phyloP scores from a whole-genome alignment of 345 rosid species.

The Eucalyptus curtisii region DNA sequence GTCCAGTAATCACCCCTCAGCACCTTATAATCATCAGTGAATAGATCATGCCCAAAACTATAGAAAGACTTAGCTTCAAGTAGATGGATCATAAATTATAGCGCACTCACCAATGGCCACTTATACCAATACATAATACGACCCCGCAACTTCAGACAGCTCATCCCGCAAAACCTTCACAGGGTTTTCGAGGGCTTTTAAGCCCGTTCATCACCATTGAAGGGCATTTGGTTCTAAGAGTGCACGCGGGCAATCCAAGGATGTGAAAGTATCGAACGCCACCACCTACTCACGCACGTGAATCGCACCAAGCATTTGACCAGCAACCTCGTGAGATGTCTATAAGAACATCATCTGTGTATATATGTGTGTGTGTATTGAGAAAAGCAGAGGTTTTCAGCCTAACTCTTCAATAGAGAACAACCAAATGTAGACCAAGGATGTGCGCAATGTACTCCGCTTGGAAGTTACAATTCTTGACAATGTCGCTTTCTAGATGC shows the following conservation, averaged over 20 bases:
- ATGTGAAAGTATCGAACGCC: not conserved
- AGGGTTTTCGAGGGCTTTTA: not conserved
- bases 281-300: rapidly evolving
- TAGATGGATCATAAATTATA: not conserved
- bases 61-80: not conserved
- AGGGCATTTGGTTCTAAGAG: not conserved
- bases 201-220: not conserved
- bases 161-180: not conserved
- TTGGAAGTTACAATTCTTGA: not conserved
- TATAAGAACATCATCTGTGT: not conserved
- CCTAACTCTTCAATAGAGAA: not conserved
- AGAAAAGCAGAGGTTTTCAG: not conserved
- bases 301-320: not conserved
- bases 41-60: not conserved
- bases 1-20: not conserved
- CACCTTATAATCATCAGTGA: not conserved
- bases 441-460: not conserved
- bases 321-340: not conserved
- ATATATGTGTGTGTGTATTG: not conserved
- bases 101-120: not conserved
- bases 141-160: not conserved
- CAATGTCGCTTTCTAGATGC: not conserved
- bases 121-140: not conserved
- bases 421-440: not conserved
- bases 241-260: rapidly evolving